Evolutionary conservation across 768 basidiomycete genomes (phyloP).

Genomic region (Fomitopsis serialis): DNA sequence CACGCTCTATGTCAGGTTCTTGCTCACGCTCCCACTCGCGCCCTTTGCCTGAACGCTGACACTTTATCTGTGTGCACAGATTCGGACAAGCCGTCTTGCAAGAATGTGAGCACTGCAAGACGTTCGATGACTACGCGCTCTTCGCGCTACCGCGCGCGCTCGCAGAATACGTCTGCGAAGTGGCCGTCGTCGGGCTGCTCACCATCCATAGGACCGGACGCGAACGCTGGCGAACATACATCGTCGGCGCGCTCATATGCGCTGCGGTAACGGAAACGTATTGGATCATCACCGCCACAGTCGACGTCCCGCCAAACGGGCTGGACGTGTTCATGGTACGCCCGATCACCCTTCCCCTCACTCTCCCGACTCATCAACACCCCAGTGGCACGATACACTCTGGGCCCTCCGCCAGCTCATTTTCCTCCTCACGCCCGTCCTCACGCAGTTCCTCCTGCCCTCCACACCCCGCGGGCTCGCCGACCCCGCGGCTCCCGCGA

Average conservation of each 20-base stretch:
- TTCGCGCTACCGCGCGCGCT: constrained; percentile 50
- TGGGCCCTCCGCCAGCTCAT: constrained; percentile 48
- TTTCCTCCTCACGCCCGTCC: constrained; percentile 52
- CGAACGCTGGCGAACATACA: constrained; percentile 39
- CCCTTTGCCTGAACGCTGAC: neutral
- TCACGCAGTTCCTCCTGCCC: constrained; percentile 39
- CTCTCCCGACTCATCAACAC: neutral
- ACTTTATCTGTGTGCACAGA: constrained; percentile 26
- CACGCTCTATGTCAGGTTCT: constrained; percentile 54
- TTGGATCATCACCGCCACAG: constrained; percentile 40
- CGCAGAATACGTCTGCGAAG: constrained; percentile 55
- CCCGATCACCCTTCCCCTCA: neutral
- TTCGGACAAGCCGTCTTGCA: constrained; percentile 65
- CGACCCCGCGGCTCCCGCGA: constrained; percentile 4
- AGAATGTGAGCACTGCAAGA: constrained; percentile 61
- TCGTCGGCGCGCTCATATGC: constrained; percentile 42
- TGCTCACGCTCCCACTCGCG: neutral
- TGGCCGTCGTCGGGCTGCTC: constrained; percentile 44
- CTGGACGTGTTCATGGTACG: constrained; percentile 35
- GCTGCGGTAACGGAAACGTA: constrained; percentile 52
- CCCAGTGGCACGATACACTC: constrained; percentile 63
- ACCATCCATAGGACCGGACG: constrained; percentile 37
- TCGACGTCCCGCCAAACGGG: constrained; percentile 39
- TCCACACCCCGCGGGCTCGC: constrained; percentile 22
- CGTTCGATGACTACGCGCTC: constrained; percentile 53